Evolutionary conservation across 2,329 filamentous ascomycete species (phyloP).

Genomic region (Claviceps maximensis): DNA sequence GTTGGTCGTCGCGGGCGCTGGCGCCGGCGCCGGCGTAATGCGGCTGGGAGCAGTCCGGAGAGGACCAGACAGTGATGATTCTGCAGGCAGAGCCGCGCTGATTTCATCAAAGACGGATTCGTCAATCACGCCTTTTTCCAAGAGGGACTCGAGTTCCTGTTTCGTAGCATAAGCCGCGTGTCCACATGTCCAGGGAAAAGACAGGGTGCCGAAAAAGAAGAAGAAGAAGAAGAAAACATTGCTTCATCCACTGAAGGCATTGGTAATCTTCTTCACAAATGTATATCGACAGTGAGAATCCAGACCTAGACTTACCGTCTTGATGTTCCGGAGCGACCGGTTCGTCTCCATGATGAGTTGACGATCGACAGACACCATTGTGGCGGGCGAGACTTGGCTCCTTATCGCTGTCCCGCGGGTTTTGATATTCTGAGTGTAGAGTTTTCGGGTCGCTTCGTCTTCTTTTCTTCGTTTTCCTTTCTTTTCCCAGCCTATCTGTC

Average conservation of each 20-base stretch:
- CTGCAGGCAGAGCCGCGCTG: constrained; percentile 58
- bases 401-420: background rate
- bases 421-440: background rate
- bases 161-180: background rate
- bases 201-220: too few species aligned
- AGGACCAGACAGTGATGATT: constrained; percentile 44
- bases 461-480: background rate
- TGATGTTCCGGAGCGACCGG: constrained; percentile 76
- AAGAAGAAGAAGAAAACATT: too few species aligned
- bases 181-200: too few species aligned
- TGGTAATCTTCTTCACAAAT: too few species aligned
- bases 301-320: constrained; percentile 46
- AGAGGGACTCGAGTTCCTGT: constrained; percentile 82
- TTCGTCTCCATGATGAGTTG: constrained; percentile 58
- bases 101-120: constrained; percentile 65
- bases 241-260: too few species aligned
- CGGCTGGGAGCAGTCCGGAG: constrained; percentile 25
- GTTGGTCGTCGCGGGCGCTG: background rate
- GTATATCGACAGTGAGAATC: background rate
- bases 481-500: background rate
- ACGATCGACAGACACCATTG: constrained; percentile 37
- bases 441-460: background rate
- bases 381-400: constrained; percentile 6
- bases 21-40: constrained; percentile 15
- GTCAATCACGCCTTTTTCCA: constrained; percentile 68